phyloP scores from a whole-genome alignment of 306 rosid species.

The Cyclanthera cordifolia region DNA sequence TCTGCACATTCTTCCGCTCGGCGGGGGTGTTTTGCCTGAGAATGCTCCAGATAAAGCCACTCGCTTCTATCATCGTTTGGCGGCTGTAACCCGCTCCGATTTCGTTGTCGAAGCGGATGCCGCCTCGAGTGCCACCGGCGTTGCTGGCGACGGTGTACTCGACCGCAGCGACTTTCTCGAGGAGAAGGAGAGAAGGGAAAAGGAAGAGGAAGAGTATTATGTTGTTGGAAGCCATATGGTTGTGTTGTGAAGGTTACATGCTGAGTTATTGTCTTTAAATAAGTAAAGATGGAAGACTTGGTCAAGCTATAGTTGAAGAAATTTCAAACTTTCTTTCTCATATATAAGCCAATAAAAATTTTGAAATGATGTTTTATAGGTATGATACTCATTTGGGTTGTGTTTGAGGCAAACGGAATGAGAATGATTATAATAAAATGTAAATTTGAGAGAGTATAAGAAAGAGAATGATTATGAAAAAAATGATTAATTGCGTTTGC shows the following conservation, averaged over 20 bases:
- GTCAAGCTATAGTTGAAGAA: neutral
- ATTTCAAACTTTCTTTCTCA: neutral
- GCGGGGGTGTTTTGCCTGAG: conserved; percentile 11
- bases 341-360: neutral
- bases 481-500: too few relatives aligned
- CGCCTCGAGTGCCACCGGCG: conserved; percentile 30
- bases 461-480: too few relatives aligned
- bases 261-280: neutral
- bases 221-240: conserved; percentile 7
- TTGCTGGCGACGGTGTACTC: conserved; percentile 27
- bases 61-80: conserved; percentile 20
- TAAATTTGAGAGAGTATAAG: too few relatives aligned
- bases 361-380: too few relatives aligned
- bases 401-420: too few relatives aligned
- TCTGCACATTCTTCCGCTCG: conserved; percentile 16
- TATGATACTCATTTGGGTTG: too few relatives aligned
- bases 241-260: neutral
- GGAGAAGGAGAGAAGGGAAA: conserved; percentile 10
- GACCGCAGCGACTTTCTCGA: conserved; percentile 21
- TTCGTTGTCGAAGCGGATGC: conserved; percentile 25
- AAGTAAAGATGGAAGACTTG: neutral
- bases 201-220: conserved; percentile 14
- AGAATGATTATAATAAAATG: too few relatives aligned
- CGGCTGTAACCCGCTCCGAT: conserved; percentile 19
- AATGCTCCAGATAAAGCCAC: conserved; percentile 21